Conservation (phyloP, 2,329 filamentous ascomycete species). For the Colletotrichum chrysophilum region DNA sequence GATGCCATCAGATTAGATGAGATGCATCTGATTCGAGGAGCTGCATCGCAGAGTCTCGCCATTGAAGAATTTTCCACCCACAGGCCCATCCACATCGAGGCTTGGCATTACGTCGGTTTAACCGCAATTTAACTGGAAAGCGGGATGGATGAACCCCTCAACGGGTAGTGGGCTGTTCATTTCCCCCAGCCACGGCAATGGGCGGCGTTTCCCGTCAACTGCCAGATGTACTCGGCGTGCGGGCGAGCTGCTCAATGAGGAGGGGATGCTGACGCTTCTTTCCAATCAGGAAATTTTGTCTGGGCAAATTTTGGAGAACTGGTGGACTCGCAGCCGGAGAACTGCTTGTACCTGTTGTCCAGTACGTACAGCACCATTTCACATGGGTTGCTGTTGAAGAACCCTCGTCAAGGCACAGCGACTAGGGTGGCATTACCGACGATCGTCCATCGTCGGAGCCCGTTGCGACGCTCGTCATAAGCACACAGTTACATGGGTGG, state of each 20-base stretch:
- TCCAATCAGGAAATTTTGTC: not conserved
- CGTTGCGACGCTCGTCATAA: not conserved
- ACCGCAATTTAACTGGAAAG: not conserved
- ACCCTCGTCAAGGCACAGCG: not conserved
- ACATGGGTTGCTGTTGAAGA: not conserved
- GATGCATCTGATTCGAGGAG: not conserved
- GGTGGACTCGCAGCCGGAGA: not conserved
- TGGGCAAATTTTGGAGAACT: not conserved
- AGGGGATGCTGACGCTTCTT: not conserved
- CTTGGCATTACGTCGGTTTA: constrained; percentile 1
- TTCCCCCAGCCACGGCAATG: not conserved
- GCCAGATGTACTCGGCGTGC: not conserved
- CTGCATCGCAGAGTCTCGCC: not conserved
- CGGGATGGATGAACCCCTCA: not conserved
- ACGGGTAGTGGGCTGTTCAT: not conserved
- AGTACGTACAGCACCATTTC: not conserved
- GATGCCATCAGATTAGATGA: constrained; percentile 19
- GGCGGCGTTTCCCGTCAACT: not conserved
- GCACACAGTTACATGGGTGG: not conserved
- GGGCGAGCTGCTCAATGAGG: not conserved
- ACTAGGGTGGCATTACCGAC: not conserved
- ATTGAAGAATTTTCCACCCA: not conserved
- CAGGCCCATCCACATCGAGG: not conserved
- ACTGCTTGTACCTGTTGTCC: not conserved
- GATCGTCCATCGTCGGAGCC: not conserved